Base-by-base conservation (phyloP, 2,329 filamentous ascomycete genomes). In the Botryotinia narcissicola region DNA sequence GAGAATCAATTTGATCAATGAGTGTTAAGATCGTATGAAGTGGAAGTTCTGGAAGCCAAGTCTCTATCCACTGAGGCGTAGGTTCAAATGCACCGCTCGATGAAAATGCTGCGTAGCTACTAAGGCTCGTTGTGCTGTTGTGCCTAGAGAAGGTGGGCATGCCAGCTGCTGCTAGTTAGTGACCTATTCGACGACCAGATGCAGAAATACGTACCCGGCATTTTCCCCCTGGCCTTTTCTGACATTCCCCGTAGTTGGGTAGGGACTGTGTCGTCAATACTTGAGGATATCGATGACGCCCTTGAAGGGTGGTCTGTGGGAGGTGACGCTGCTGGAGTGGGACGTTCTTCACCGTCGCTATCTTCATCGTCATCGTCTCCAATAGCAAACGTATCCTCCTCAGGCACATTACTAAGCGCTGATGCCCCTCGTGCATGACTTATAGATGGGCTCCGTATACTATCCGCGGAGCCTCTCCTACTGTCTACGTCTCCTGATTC, bases 161-260 rank as follows among this genome's bases (percentile, higher is more conserved):
- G 1, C 93, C 92, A 20, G 93, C 94, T 42, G 37, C 37, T 63
- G 25, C n/a, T 32, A 22, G 40, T 80, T 74, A 79, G 75, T 64
- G 29, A 66, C 16, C 12, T 63, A 3, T 54, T 42, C 18, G 37
- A 18, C 44, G 18, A 68, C 22, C 37, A 7, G 16, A 57, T 35
- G 6, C 42, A 60, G 25, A n/a, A 51, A 42, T 64, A n/a, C 74
- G 70, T 78, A 80, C 80, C 80, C 46, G 95, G 96, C 90, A 97
- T 94, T 83, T 99, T 99, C 12, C 96, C 96, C 68, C 96, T 87
- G 25, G 96, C 96, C 82, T 98, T 99, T 82, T 98, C 96, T 32
- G 95, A 98, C 93, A 98, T 97, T 72, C 94, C 94, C 73, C 93
- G 89, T 44, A 97, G 82, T 81, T 98, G 95, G 32, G 90, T 87